Evolutionary conservation across 257 asterid species (phyloP).

Genomic region (Solanum peruvianum): DNA sequence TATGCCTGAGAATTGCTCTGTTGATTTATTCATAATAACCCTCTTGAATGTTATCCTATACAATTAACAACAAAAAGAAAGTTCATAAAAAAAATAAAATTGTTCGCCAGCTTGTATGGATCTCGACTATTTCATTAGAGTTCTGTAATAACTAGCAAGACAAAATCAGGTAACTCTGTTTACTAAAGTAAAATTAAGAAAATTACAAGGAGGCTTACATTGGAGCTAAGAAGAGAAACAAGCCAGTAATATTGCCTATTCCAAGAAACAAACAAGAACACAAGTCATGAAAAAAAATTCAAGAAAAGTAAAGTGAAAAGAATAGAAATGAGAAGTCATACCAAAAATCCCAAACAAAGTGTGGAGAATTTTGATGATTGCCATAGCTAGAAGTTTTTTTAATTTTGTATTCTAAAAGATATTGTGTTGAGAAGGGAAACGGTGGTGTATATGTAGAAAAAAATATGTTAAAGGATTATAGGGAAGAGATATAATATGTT

Average conservation of each 20-base stretch:
- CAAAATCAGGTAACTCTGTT: not conserved
- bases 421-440: not conserved
- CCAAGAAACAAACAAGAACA: not conserved
- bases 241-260: conserved; percentile 67
- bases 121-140: not conserved
- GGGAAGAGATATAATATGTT: not conserved
- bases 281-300: not conserved
- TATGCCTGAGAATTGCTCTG: conserved; percentile 60
- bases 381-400: not conserved
- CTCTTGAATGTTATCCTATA: conserved; percentile 53
- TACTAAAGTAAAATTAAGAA: not conserved
- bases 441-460: not conserved
- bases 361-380: conserved; percentile 2
- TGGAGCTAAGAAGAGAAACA: conserved; percentile 78
- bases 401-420: not conserved
- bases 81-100: not conserved
- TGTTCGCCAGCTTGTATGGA: not conserved
- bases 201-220: conserved; percentile 16
- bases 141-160: not conserved
- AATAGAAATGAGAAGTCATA: not conserved
- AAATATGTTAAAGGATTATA: not conserved
- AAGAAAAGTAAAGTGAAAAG: not conserved
- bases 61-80: not conserved
- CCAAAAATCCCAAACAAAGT: conserved; percentile 11
- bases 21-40: conserved; percentile 33